Conservation (phyloP, 164 flowering plant genomes). For the Santalum album region DNA sequence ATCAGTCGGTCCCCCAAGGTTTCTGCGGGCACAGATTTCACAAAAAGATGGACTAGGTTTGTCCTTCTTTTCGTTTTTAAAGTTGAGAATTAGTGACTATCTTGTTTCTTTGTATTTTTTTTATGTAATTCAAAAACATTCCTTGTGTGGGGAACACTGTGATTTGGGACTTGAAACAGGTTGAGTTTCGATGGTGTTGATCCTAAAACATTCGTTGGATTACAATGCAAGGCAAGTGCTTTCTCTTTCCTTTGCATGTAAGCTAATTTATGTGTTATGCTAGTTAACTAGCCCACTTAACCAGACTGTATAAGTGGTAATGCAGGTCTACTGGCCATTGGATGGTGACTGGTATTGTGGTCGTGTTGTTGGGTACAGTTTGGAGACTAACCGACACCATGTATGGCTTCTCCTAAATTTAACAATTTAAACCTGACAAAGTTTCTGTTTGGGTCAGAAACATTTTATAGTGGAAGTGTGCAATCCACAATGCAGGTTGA, state of each 20-base stretch:
- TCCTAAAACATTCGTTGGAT: constrained; percentile 53
- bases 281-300: background rate
- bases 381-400: constrained; percentile 43
- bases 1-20: constrained; percentile 9
- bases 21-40: constrained; percentile 14
- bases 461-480: background rate
- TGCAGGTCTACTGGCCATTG: constrained; percentile 89
- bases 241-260: background rate
- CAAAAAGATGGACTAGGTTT: constrained; percentile 72
- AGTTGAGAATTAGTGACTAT: too few relatives aligned
- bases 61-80: constrained; percentile 7
- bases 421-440: background rate
- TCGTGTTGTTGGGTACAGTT: constrained; percentile 34
- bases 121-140: background rate
- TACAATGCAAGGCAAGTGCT: constrained; percentile 71
- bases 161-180: constrained; percentile 30
- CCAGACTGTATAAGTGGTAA: background rate
- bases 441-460: background rate
- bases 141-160: background rate
- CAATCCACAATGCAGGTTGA: constrained; percentile 41
- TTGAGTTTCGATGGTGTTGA: constrained; percentile 52
- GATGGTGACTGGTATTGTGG: constrained; percentile 81
- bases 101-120: background rate
- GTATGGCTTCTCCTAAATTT: constrained; percentile 26
- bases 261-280: background rate